Evolutionary conservation across 805 yeast genomes (phyloP).

Genomic region (Komagataella kurtzmanii): DNA sequence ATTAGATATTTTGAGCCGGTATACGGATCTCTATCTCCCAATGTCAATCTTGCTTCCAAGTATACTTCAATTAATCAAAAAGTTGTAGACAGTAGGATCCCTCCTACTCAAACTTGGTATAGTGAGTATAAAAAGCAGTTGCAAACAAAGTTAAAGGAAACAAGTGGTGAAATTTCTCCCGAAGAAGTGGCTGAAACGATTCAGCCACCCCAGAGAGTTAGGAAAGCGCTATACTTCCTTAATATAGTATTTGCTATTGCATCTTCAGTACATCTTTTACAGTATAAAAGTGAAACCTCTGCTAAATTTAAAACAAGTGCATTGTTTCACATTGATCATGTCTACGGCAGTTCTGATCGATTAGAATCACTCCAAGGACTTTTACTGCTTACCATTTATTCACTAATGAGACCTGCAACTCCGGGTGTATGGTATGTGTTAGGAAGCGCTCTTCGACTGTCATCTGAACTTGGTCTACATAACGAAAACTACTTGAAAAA

Average conservation of each 20-base stretch:
- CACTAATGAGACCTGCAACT: conserved; percentile 77
- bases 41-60: conserved; percentile 44
- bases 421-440: conserved; percentile 91
- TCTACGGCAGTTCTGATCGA: conserved; percentile 43
- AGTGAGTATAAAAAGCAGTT: conserved; percentile 23
- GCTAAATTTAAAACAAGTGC: conserved; percentile 65
- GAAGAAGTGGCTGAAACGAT: conserved; percentile 21
- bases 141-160: conserved; percentile 11
- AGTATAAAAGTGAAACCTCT: conserved; percentile 50
- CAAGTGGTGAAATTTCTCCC: conserved; percentile 13
- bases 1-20: conserved; percentile 59
- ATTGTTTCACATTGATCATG: conserved; percentile 38
- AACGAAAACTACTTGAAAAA: conserved; percentile 33
- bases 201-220: conserved; percentile 31
- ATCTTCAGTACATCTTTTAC: conserved; percentile 57
- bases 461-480: conserved; percentile 79
- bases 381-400: conserved; percentile 52
- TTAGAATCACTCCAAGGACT: conserved; percentile 66
- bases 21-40: conserved; percentile 52
- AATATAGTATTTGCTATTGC: conserved; percentile 74
- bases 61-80: conserved; percentile 30
- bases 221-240: conserved; percentile 51
- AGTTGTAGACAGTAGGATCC: conserved; percentile 11
- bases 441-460: conserved; percentile 67
- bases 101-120: conserved; percentile 32